Base-by-base conservation (phyloP, 257 asterid genomes). In the Petunia axillaris region DNA sequence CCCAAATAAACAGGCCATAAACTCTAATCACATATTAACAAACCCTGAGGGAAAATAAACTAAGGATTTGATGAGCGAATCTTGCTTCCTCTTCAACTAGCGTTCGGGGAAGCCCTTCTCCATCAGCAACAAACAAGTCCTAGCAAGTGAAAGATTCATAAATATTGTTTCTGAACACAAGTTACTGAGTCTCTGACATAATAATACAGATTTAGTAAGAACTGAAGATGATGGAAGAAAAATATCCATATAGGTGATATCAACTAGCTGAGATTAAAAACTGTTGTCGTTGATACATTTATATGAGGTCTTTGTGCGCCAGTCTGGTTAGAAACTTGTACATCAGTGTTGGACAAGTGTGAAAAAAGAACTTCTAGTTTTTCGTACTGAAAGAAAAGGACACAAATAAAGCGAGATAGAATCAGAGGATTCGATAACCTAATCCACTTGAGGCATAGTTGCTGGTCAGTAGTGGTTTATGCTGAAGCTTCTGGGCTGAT, bases 61-160 rank as follows among this genome's bases (percentile, higher is more conserved):
- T 85, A 66, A 95, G 86, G 79, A 95, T 83, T 83, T 92, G 93
- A 84, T 89, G 92, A 79, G 91, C 91, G 84, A 83, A 84, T 85
- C 91, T 95, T 82, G 98, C 91, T 86, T 95, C 96, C 83, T 89
- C 91, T 84, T 88, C 95, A 62, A 95, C 97, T 82, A 91, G 58
- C 41, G 96, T 91, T 80, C 97, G 99, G 70, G 97, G 99, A 78
- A 93, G 98, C 64, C 99, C 99, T 85, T 95, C 98, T 66, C 99
- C 98, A 37, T 95, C 97, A 84, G 99, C 99, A 79, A 95, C 92
- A 86, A 95, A 93, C 84, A 95, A 84, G 80, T 95, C 98, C 99
- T 95, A 81, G 67, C 82, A 84, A 81, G 84, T 48, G 46, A 79
- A 76, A 79, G 75, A 77, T 70, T 48, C 78, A 76, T 60, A 43